phyloP scores from a whole-genome alignment of 768 basidiomycete genomes.

The Omphalotus guepiniiformis region DNA sequence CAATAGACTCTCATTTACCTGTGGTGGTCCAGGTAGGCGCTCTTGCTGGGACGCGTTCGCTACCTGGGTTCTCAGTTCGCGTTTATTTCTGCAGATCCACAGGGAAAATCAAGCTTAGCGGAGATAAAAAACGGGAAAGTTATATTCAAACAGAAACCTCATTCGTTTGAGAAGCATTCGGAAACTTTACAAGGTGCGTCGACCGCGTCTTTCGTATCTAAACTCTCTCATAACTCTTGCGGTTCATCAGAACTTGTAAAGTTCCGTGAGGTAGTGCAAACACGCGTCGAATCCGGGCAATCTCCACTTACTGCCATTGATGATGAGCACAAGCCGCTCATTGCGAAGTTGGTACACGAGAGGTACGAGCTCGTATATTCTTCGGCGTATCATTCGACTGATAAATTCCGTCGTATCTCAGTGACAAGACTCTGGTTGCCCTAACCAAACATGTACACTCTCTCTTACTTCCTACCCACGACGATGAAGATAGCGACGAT shows the following conservation, averaged over 20 bases:
- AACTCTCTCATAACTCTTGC: neutral
- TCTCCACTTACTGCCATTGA: slow-evolving; percentile 57
- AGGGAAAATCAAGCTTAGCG: slow-evolving; percentile 39
- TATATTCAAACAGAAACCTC: slow-evolving; percentile 67
- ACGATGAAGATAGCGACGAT: slow-evolving; percentile 50
- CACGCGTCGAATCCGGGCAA: slow-evolving; percentile 41
- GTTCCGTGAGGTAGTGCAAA: slow-evolving; percentile 70
- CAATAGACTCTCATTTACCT: slow-evolving; percentile 1
- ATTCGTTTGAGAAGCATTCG: slow-evolving; percentile 73
- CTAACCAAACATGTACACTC: slow-evolving; percentile 70
- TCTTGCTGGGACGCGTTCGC: slow-evolving; percentile 1
- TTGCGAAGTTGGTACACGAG: slow-evolving; percentile 83
- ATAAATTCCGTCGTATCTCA: slow-evolving; percentile 27
- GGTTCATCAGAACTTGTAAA: slow-evolving; percentile 71
- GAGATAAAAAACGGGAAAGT: slow-evolving; percentile 79
- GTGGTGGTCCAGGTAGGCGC: slow-evolving; percentile 7
- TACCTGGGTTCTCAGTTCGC: slow-evolving; percentile 19
- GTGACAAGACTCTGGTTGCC: slow-evolving; percentile 64
- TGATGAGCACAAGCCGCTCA: slow-evolving; percentile 63
- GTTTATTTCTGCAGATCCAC: slow-evolving; percentile 29
- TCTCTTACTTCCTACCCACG: slow-evolving; percentile 59
- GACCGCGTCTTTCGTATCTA: slow-evolving; percentile 6
- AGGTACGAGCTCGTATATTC: slow-evolving; percentile 47
- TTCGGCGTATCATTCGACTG: neutral
- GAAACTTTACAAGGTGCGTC: slow-evolving; percentile 76